These are phyloP conservation scores for Blastobotrys serpentis DNA, from an alignment of 1,139 yeast genomes.

Conservation along the genomic window DNA sequence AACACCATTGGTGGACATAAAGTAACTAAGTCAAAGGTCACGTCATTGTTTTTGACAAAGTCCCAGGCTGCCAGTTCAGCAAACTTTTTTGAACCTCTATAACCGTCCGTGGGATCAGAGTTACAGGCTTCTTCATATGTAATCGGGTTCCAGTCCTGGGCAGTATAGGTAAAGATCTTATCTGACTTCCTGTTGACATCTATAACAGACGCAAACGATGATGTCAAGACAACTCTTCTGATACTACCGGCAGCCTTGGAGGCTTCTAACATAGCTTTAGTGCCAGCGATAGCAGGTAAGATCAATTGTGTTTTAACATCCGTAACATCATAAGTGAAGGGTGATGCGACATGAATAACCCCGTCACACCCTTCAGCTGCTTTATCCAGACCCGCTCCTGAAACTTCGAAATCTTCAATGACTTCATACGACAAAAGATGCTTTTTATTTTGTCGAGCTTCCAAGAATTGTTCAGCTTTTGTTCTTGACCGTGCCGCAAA, in stretches of 20 bases:
- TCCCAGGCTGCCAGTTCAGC: conserved; percentile 18
- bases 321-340: conserved; percentile 44
- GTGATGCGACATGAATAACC: conserved; percentile 62
- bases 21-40: conserved; percentile 43
- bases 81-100: conserved; percentile 14
- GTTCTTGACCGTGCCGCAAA: conserved; percentile 3
- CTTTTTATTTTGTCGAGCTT: conserved; percentile 7
- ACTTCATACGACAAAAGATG: conserved; percentile 5
- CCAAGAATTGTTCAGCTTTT: conserved; percentile 9
- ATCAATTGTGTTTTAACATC: conserved; percentile 44
- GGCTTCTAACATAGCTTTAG: conserved; percentile 45
- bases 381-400: conserved; percentile 4
- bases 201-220: conserved; percentile 52
- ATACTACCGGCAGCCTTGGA: conserved; percentile 47
- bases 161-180: conserved; percentile 38
- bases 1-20: conserved; percentile 49
- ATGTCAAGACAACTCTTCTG: conserved; percentile 53
- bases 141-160: conserved; percentile 45
- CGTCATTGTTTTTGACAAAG: conserved; percentile 28
- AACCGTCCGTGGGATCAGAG: conserved; percentile 20
- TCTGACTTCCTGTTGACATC: conserved; percentile 23
- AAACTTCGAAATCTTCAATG: conserved; percentile 8
- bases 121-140: conserved; percentile 41
- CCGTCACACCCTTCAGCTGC: conserved; percentile 8
- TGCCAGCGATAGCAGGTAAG: conserved; percentile 54